These are phyloP conservation scores for Chimonanthus salicifolius DNA, from an alignment of 164 flowering plant genomes.

Conservation along the genomic window DNA sequence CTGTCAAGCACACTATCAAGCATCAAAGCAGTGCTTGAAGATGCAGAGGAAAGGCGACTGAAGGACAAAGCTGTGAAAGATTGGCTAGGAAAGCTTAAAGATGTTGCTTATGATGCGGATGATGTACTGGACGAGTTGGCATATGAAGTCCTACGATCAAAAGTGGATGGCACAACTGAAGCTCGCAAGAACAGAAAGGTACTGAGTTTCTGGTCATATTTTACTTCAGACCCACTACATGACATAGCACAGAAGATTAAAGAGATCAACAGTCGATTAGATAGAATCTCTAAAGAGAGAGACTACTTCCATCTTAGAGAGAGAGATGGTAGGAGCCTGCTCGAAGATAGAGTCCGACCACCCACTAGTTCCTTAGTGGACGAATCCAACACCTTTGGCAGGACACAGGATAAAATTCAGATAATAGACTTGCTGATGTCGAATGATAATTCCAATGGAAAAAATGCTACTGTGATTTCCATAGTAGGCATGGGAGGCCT, in stretches of 20 bases:
- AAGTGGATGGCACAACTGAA: no score
- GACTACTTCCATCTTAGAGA: not conserved
- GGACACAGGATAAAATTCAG: constrained; percentile 3
- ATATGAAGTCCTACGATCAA: not conserved
- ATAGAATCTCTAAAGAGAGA: not conserved
- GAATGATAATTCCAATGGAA: not conserved
- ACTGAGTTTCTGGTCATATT: not conserved
- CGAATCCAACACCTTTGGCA: constrained; percentile 10
- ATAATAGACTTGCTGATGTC: constrained; percentile 3
- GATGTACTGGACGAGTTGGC: not conserved
- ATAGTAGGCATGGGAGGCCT: constrained; percentile 3
- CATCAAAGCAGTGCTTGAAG: not conserved
- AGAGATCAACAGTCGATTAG: not conserved
- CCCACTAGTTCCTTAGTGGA: constrained; percentile 7
- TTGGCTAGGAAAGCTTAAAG: not conserved
- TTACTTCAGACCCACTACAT: not conserved
- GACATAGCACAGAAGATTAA: not conserved
- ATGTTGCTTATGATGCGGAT: not conserved
- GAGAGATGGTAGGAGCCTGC: not conserved
- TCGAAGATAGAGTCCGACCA: not conserved
- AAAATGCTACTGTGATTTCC: not conserved
- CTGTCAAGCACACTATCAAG: not conserved
- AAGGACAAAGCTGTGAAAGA: not conserved
- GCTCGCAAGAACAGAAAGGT: not conserved
- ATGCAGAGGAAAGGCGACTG: not conserved